Evolutionary conservation across 148 eudicot genomes (phyloP).

Genomic region (Chenopodium berlandieri): DNA sequence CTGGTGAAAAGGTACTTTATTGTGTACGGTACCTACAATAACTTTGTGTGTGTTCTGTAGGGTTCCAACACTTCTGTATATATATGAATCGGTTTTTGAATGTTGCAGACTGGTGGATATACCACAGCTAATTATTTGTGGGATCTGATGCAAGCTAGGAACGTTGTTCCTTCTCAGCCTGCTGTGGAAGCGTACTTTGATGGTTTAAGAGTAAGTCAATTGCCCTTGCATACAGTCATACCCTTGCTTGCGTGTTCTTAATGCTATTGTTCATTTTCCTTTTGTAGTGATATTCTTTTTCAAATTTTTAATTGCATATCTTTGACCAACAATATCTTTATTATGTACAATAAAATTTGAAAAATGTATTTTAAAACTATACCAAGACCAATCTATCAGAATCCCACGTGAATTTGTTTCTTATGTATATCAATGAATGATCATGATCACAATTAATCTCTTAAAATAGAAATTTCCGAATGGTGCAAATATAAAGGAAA

Average conservation of each 20-base stretch:
- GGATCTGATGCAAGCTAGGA: slow-evolving; percentile 84
- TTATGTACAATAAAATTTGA: no score
- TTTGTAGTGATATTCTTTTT: neutral
- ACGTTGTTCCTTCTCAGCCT: slow-evolving; percentile 42
- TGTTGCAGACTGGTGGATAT: slow-evolving; percentile 71
- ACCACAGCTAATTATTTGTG: slow-evolving; percentile 70
- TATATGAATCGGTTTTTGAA: neutral
- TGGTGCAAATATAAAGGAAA: no score
- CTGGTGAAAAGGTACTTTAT: slow-evolving; percentile 73
- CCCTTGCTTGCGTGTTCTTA: neutral
- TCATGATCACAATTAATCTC: no score
- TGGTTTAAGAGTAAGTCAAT: slow-evolving; percentile 72
- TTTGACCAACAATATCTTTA: no score
- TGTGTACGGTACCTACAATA: neutral
- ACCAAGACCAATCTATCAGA: no score
- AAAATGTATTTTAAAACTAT: no score
- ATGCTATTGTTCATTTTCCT: neutral
- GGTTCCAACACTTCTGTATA: neutral
- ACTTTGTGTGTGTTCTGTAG: neutral
- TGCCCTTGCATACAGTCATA: neutral
- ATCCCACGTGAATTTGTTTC: no score
- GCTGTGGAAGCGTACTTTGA: slow-evolving; percentile 73
- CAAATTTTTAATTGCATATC: no score
- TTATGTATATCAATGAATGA: no score
- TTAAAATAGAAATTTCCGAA: no score